Base-by-base conservation (phyloP, 805 yeast genomes). In the Wickerhamia fluorescens region DNA sequence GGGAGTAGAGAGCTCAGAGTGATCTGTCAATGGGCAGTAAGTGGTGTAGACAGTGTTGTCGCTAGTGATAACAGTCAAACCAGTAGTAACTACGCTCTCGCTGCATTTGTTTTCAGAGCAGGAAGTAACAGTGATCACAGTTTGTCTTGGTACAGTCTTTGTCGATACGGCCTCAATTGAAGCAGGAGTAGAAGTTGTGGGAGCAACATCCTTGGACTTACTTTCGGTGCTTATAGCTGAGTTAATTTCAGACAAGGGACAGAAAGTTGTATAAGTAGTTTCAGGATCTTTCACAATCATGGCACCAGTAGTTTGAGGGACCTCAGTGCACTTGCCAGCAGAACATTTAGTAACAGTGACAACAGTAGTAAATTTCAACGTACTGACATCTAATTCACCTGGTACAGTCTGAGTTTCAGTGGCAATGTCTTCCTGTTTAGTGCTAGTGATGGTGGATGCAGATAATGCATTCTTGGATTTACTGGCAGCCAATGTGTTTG, bases 261-360 rank as follows among this genome's bases (percentile, higher is more conserved):
- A 38, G 6, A 36, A 56, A 5, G 60, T 51, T 17, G 60, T 56
- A 24, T 56, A 30, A 7, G 58, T 58, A 24, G 42, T 31, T 23
- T 41, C 27, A 24, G 49, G 51, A 34, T 34, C 33, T 16, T 47
- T 45, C 20, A 33, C 38, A 14, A 39, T 35, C 17, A 40, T 37
- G 14, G 42, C 37, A 28, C 66, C 66, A 30, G 61, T 50, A 30
- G 67, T 59, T 21, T 47, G 45, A 11, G 58, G 41, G 25, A 36
- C 46, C 14, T 28, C 25, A 5, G 40, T 20, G 40, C 68, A 61
- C 33, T 40, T 51, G 42, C 58, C 27, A 30, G 53, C 51, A 4
- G 45, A 31, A 38, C 68, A 61, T n/a, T 65, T 55, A 20, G 68
- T 58, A 30, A 55, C 41, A n/a, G 62, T 56, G 7, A 58, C 27